Percentiles rank a stretch among this genome's conserved stretches.
These are phyloP conservation scores for Neobulgaria alba DNA, from an alignment of 2,329 filamentous ascomycete species.

Conservation along the genomic window DNA sequence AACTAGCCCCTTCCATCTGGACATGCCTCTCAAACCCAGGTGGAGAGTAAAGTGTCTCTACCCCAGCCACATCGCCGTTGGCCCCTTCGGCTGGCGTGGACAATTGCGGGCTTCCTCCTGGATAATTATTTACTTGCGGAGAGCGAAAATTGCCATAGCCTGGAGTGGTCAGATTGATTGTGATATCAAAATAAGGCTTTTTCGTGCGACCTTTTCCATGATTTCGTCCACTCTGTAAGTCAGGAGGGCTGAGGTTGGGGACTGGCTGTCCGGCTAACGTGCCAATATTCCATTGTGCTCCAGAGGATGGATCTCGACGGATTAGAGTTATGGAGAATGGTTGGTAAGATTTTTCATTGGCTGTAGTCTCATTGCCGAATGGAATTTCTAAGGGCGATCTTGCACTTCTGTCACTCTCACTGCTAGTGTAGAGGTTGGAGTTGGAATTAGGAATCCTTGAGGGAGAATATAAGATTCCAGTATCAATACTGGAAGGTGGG, in stretches of 20 bases:
- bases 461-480: slow-evolving; percentile 2
- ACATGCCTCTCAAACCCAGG: slow-evolving; percentile 43
- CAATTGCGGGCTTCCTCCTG: slow-evolving; percentile 3
- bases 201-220: slow-evolving; percentile 26
- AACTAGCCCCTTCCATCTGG: slow-evolving; percentile 38
- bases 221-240: slow-evolving; percentile 21
- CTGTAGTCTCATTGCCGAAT: not conserved
- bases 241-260: too few relatives aligned
- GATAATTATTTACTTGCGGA: slow-evolving; percentile 3
- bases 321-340: slow-evolving; percentile 44
- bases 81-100: not conserved
- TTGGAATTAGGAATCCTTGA: not conserved
- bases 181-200: slow-evolving; percentile 31
- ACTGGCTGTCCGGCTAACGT: slow-evolving; percentile 39
- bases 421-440: slow-evolving; percentile 2
- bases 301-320: slow-evolving; percentile 61
- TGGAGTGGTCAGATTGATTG: slow-evolving; percentile 25
- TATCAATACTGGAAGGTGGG: slow-evolving; percentile 14
- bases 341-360: not conserved
- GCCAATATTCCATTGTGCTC: slow-evolving; percentile 68
- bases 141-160: slow-evolving; percentile 27
- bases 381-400: not conserved
- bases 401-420: not conserved
- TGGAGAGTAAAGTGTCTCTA: slow-evolving; percentile 2
- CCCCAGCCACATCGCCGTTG: not conserved